These are phyloP conservation scores for Colletotrichum incanum DNA, from an alignment of 2,329 filamentous ascomycete species.

Conservation along the genomic window DNA sequence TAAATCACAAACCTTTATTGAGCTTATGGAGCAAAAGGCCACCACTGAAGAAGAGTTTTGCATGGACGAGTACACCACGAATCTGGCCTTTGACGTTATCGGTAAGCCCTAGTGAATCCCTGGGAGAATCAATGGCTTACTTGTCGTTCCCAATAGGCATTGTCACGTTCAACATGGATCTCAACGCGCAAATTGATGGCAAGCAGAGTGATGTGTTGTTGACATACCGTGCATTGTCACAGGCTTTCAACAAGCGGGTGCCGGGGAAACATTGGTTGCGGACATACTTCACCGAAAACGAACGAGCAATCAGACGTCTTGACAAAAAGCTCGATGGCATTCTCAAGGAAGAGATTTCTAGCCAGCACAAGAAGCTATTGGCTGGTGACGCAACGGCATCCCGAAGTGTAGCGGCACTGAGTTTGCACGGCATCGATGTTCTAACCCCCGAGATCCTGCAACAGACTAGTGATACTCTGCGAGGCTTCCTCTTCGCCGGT, in stretches of 20 bases:
- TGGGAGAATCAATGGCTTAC: slow-evolving; percentile 36
- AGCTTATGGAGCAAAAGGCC: slow-evolving; percentile 50
- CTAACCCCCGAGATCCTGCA: slow-evolving; percentile 49
- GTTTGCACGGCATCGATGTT: slow-evolving; percentile 48
- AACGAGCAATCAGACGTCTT: slow-evolving; percentile 47
- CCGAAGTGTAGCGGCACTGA: slow-evolving; percentile 52
- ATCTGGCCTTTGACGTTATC: slow-evolving; percentile 58
- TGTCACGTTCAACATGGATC: slow-evolving; percentile 53
- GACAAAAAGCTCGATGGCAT: slow-evolving; percentile 46
- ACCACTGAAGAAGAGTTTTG: slow-evolving; percentile 48
- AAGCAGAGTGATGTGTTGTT: slow-evolving; percentile 47
- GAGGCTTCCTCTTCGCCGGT: slow-evolving; percentile 58
- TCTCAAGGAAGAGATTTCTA: slow-evolving; percentile 45
- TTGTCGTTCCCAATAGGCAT: slow-evolving; percentile 39
- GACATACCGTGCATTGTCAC: slow-evolving; percentile 41
- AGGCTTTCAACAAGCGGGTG: slow-evolving; percentile 43
- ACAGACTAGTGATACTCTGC: slow-evolving; percentile 54
- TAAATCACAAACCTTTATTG: slow-evolving; percentile 31
- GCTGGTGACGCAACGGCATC: slow-evolving; percentile 27
- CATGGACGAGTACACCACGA: slow-evolving; percentile 49
- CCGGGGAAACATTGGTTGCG: slow-evolving; percentile 47
- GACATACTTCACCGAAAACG: slow-evolving; percentile 43
- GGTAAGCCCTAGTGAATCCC: slow-evolving; percentile 36
- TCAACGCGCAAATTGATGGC: slow-evolving; percentile 51
- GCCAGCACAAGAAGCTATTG: slow-evolving; percentile 33